Conservation (phyloP, 371 early-diverging fungal species). For the Circinella minor region DNA sequence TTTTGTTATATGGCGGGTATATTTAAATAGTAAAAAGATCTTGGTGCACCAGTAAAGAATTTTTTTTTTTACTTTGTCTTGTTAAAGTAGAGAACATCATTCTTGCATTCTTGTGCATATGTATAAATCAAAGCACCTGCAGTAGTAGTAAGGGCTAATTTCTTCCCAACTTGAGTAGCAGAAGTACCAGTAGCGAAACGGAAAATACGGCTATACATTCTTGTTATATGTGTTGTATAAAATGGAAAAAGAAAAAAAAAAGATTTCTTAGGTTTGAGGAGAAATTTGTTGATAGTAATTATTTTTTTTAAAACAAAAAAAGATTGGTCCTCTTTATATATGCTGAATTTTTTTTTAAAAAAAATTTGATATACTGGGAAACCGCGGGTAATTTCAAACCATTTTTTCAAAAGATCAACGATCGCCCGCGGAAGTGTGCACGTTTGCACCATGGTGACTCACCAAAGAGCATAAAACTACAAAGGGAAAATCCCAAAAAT, state of each 20-base stretch:
- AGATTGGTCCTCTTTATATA: not conserved
- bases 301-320: not conserved
- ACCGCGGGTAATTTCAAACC: not conserved
- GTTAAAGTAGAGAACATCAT: conserved; percentile 47
- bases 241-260: conserved; percentile 1
- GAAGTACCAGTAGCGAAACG: conserved; percentile 30
- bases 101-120: conserved; percentile 54
- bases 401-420: not conserved
- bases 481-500: not conserved
- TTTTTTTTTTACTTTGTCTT: conserved; percentile 23
- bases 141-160: conserved; percentile 15
- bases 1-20: not conserved
- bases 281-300: not conserved
- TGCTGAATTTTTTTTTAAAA: not conserved
- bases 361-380: not conserved
- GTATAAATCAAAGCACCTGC: conserved; percentile 26
- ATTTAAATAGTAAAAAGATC: not conserved
- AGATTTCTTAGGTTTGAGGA: conserved; percentile 4
- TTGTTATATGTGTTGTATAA: not conserved
- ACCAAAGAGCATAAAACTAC: not conserved
- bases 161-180: conserved; percentile 27
- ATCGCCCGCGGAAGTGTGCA: not conserved
- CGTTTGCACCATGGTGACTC: conserved; percentile 2
- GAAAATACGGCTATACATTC: conserved; percentile 25
- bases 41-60: not conserved